Conservation (phyloP, 148 eudicot genomes). For the Camellia sinensis region DNA sequence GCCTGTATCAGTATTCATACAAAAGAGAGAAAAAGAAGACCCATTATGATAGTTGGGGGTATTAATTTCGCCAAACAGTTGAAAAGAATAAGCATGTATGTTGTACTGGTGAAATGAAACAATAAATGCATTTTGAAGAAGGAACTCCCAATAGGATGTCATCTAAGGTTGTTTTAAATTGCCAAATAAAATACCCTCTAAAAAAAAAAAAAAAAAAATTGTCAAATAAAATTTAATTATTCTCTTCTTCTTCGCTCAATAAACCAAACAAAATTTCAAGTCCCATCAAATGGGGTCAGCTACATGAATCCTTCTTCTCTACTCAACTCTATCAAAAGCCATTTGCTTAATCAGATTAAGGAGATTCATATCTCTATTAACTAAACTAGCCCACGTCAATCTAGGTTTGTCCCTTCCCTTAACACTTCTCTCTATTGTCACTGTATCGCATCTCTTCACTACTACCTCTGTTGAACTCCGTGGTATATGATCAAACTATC, state of each 20-base stretch:
- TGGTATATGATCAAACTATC: no score
- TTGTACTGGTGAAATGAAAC: neutral
- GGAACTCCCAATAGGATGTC: neutral
- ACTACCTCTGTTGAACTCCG: no score
- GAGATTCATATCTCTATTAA: no score
- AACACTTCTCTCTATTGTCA: no score
- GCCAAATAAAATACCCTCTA: neutral
- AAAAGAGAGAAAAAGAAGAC: neutral
- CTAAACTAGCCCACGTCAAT: no score
- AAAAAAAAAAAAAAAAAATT: no score
- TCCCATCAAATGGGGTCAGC: neutral
- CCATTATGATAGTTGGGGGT: neutral
- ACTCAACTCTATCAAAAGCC: no score
- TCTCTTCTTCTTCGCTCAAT: neutral
- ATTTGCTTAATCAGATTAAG: no score
- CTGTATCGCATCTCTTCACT: no score
- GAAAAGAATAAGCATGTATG: neutral
- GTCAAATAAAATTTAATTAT: neutral
- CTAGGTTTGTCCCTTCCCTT: no score
- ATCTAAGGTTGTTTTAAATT: neutral
- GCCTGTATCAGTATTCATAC: constrained; percentile 53
- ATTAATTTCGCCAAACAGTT: neutral
- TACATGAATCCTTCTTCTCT: no score
- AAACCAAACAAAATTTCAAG: neutral
- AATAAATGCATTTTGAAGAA: neutral